Evolutionary conservation across 176 grass and related monocot genomes (phyloP).

Genomic region (Guadua angustifolia): DNA sequence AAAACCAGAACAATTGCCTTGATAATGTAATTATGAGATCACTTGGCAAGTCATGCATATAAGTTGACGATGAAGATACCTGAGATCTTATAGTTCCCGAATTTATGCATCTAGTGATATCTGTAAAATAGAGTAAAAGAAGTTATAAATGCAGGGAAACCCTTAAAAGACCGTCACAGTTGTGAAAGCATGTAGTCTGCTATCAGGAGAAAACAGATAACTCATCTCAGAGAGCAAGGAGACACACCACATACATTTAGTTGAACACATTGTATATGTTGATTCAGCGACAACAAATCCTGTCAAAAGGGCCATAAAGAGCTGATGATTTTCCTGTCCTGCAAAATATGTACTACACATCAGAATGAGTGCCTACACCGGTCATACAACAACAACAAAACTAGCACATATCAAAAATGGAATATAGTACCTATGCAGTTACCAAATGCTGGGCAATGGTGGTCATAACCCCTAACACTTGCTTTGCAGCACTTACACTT

Average conservation of each 20-base stretch:
- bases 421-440: conserved; percentile 86
- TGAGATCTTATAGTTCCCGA: conserved; percentile 66
- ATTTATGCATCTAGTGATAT: conserved; percentile 76
- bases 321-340: conserved; percentile 84
- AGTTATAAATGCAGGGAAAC: conserved; percentile 25
- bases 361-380: conserved; percentile 26
- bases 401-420: background rate
- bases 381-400: conserved; percentile 23
- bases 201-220: background rate
- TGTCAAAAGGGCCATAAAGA: conserved; percentile 90
- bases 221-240: conserved; percentile 39
- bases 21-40: conserved; percentile 20
- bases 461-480: conserved; percentile 83
- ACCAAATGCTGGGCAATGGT: conserved; percentile 93
- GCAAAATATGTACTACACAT: conserved; percentile 42
- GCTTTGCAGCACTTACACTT: conserved; percentile 79
- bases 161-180: background rate
- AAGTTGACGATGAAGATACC: conserved; percentile 57
- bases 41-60: conserved; percentile 36
- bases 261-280: conserved; percentile 93
- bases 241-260: conserved; percentile 65
- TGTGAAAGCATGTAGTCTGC: conserved; percentile 16
- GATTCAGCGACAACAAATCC: conserved; percentile 95
- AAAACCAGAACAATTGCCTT: conserved; percentile 18
- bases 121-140: conserved; percentile 55